Evolutionary conservation across 2,329 filamentous ascomycete genomes (phyloP).

Genomic region (Calonectria ilicicola): DNA sequence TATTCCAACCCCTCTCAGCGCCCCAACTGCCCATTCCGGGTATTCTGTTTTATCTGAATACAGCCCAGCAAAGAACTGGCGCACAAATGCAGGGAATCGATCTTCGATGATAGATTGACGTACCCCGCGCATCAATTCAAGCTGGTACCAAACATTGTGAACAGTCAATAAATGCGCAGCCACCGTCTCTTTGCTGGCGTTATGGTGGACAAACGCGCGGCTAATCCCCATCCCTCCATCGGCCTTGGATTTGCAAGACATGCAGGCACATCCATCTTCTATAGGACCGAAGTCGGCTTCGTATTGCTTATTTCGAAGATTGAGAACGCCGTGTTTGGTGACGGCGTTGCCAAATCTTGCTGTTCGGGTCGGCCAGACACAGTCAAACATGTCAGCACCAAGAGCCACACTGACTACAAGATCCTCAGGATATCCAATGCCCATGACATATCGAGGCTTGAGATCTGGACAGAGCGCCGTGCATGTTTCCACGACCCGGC

Average conservation of each 20-base stretch:
- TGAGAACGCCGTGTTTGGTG: slow-evolving; percentile 83
- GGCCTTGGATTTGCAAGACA: slow-evolving; percentile 75
- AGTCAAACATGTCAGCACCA: slow-evolving; percentile 99
- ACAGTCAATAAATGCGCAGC: slow-evolving; percentile 88
- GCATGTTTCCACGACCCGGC: slow-evolving; percentile 88
- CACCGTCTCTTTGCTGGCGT: slow-evolving; percentile 93
- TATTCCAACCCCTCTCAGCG: slow-evolving; percentile 83
- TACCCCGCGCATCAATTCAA: slow-evolving; percentile 82
- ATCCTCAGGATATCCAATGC: slow-evolving; percentile 97
- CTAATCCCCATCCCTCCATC: slow-evolving; percentile 85
- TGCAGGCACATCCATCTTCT: slow-evolving; percentile 84
- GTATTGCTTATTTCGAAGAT: slow-evolving; percentile 82
- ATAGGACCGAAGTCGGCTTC: slow-evolving; percentile 86
- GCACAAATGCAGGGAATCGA: slow-evolving; percentile 81
- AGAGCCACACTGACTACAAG: slow-evolving; percentile 92
- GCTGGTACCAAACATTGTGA: slow-evolving; percentile 94
- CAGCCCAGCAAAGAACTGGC: slow-evolving; percentile 79
- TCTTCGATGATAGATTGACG: slow-evolving; percentile 86
- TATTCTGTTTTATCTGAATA: slow-evolving; percentile 75
- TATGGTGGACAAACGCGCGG: slow-evolving; percentile 89
- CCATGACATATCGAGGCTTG: slow-evolving; percentile 99
- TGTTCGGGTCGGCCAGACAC: slow-evolving; percentile 97
- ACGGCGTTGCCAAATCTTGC: slow-evolving; percentile 97
- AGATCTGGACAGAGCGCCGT: slow-evolving; percentile 86
- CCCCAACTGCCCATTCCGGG: slow-evolving; percentile 86